Evolutionary conservation across 768 basidiomycete genomes (phyloP), one percentile per base, ranked within the genome.

Genomic region (Psilocybe sp.): DNA sequence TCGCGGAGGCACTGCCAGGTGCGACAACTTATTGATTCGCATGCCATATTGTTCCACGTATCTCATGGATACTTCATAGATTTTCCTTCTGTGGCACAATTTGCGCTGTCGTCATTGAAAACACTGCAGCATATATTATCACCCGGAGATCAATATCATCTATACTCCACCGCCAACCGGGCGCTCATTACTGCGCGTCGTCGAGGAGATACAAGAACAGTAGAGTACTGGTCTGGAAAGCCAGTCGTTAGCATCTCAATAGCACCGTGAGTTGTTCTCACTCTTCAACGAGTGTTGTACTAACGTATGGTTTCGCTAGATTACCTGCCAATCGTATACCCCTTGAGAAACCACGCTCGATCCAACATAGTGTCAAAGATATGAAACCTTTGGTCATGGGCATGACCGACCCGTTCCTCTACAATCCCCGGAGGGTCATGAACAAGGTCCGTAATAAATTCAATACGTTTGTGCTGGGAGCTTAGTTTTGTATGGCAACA

Each of bases 1-100:
- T 98, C 2, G 90, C 92, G 1, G 92, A 98, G 66, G 84, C 92
- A 12, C 70, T 99, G 18, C 93, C 96, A 49, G 93, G 94, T 92
- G 53, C 47, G 78, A 69, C 3, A 13, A 18, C 15, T 36, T 47
- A 20, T 28, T 46, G 33, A 19, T 38, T 44, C 28, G 28, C 14
- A 7, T 13, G 23, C 7, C 7, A 28, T 28, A 28, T 10, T 14
- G 49, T 39, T 4, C 10, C 39, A 49, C 23, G 49, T 46, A 50
- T 42, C 50, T 40, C 8, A 12, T 34, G 44, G 20, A 12, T 6
- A 11, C 49, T 45, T 51, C 40, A 34, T 59, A 95, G 96, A 98
- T 68, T 84, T 91, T 59, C 76, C 84, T 36, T 78, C 87, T 2
- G 89, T 97, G 41, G 86, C 93, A 12, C 89, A 89, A 49, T 92